Percentiles rank a stretch among this genome's conserved stretches.
These are phyloP conservation scores for Bruguiera sexangula DNA, from an alignment of 345 rosid species.

Conservation along the genomic window DNA sequence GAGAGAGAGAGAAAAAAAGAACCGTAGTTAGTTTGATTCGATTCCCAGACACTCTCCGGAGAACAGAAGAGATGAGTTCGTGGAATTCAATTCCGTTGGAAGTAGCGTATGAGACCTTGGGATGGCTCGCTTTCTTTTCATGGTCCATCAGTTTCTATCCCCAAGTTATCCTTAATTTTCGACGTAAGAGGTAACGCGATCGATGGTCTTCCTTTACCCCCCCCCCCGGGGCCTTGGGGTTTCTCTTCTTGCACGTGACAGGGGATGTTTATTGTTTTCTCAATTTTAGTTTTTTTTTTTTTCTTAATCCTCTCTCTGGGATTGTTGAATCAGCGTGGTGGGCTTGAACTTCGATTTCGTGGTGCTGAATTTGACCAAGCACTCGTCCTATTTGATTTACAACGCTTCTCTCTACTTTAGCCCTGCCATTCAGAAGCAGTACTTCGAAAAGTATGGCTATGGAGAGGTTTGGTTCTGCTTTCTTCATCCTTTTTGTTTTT, in stretches of 20 bases:
- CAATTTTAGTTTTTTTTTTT: neutral
- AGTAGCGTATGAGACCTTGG: constrained; percentile 54
- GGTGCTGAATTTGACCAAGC: constrained; percentile 86
- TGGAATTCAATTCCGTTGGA: constrained; percentile 83
- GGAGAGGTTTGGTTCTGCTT: constrained; percentile 31
- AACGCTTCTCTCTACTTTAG: constrained; percentile 86
- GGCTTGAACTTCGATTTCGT: constrained; percentile 93
- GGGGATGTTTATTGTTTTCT: neutral
- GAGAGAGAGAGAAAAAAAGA: too few relatives aligned
- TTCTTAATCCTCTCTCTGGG: neutral
- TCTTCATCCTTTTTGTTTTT: neutral
- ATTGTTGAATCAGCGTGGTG: constrained; percentile 53
- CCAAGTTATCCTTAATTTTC: constrained; percentile 73
- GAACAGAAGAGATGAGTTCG: constrained; percentile 42
- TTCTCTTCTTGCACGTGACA: neutral
- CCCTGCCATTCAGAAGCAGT: constrained; percentile 67
- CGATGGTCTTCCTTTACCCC: neutral
- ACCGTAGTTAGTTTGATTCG: too few relatives aligned
- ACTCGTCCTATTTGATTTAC: constrained; percentile 89
- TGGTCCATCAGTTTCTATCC: constrained; percentile 96
- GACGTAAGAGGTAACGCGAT: constrained; percentile 52
- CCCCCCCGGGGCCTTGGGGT: neutral
- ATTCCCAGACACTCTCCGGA: too few relatives aligned
- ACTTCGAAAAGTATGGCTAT: constrained; percentile 64
- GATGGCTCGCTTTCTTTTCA: constrained; percentile 78